phyloP scores from a whole-genome alignment of 176 grass and related monocot species.

The Lolium multiflorum region DNA sequence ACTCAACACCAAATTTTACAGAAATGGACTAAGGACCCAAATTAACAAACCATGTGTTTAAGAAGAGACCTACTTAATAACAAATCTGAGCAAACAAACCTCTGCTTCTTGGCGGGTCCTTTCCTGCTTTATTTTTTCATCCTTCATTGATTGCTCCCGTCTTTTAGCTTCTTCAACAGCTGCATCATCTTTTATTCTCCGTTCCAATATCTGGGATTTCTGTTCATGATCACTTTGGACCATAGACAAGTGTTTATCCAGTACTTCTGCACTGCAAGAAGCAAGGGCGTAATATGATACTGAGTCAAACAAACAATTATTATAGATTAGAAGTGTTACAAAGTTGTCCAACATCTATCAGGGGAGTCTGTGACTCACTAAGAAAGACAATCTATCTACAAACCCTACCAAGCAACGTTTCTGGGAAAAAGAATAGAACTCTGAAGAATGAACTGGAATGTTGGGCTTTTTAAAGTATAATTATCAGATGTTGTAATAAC shows the following conservation, averaged over 20 bases:
- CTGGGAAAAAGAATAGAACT: not conserved
- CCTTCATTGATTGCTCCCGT: constrained; percentile 69
- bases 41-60: not conserved
- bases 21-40: not conserved
- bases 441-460: constrained; percentile 27
- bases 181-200: constrained; percentile 92
- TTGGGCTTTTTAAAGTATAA: constrained; percentile 8
- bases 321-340: not conserved
- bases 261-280: constrained; percentile 85
- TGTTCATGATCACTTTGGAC: constrained; percentile 91
- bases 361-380: not conserved
- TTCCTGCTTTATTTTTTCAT: constrained; percentile 83
- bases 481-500: not conserved
- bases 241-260: constrained; percentile 83
- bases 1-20: constrained; percentile 12
- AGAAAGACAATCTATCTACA: not conserved
- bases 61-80: constrained; percentile 15
- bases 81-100: constrained; percentile 54
- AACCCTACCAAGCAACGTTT: constrained; percentile 20
- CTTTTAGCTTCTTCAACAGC: constrained; percentile 90
- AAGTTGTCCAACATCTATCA: not conserved
- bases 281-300: constrained; percentile 44
- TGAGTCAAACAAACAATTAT: constrained; percentile 32
- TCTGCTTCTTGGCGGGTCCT: constrained; percentile 78
- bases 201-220: constrained; percentile 81